A percentile compares a stretch with the other conserved stretches of the same genome.
phyloP scores from a whole-genome alignment of 176 grass and related monocot genomes.

The Tillandsia leiboldiana region DNA sequence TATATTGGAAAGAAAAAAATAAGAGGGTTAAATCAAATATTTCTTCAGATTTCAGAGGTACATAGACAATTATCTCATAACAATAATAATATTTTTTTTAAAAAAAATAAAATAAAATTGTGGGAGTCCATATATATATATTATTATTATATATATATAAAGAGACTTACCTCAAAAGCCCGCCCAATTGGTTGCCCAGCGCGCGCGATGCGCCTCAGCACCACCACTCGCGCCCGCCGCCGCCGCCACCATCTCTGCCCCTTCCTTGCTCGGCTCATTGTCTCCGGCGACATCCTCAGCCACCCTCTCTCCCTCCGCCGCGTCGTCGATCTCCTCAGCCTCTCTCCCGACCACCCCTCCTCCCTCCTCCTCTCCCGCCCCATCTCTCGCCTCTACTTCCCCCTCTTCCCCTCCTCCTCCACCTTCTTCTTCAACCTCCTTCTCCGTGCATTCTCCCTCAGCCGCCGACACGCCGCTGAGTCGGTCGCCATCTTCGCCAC shows the following conservation, averaged over 20 bases:
- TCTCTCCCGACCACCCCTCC: slow-evolving; percentile 23
- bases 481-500: slow-evolving; percentile 28
- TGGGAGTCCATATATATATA: no score
- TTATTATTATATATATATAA: no score
- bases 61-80: no score
- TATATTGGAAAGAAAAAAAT: no score
- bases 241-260: slow-evolving; percentile 28
- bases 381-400: slow-evolving; percentile 45
- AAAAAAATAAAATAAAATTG: no score
- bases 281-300: slow-evolving; percentile 30
- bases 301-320: slow-evolving; percentile 24
- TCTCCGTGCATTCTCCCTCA: slow-evolving; percentile 38
- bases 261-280: slow-evolving; percentile 36
- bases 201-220: no score
- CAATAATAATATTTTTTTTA: no score
- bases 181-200: no score
- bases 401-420: slow-evolving; percentile 40
- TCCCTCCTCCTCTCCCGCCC: slow-evolving; percentile 24
- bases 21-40: no score
- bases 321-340: slow-evolving; percentile 32
- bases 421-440: slow-evolving; percentile 67
- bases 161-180: no score
- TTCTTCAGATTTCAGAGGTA: no score
- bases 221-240: not conserved
- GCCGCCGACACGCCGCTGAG: slow-evolving; percentile 5